Evolutionary conservation across 805 yeast genomes (phyloP).

Genomic region (Candida vaughaniae): DNA sequence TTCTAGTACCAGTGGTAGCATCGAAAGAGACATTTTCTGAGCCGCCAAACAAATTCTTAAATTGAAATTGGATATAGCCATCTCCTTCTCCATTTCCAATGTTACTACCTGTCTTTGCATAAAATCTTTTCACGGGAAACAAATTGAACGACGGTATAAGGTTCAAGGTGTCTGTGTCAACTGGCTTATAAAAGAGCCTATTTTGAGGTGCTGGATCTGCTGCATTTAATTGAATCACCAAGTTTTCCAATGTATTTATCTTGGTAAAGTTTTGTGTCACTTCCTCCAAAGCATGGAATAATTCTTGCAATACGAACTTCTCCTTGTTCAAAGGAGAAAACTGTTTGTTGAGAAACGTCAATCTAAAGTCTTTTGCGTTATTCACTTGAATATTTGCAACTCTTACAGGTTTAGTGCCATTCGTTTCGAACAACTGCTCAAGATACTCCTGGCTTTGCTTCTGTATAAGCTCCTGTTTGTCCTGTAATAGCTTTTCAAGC

Average conservation of each 20-base stretch:
- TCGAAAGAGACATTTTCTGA: conserved; percentile 53
- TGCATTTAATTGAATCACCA: conserved; percentile 8
- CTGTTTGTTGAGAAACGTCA: conserved; percentile 45
- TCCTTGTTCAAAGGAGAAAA: conserved; percentile 43
- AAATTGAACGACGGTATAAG: conserved; percentile 38
- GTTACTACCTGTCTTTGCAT: conserved; percentile 91
- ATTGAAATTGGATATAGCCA: conserved; percentile 77
- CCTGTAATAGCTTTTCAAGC: conserved; percentile 22
- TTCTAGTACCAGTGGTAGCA: conserved; percentile 50
- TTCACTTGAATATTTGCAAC: conserved; percentile 46
- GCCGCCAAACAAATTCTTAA: conserved; percentile 57
- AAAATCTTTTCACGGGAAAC: conserved; percentile 64
- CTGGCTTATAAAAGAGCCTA: conserved; percentile 6
- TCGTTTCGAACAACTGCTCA: conserved; percentile 31
- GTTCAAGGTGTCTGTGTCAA: conserved; percentile 15
- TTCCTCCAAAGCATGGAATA: conserved; percentile 42
- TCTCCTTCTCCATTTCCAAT: conserved; percentile 97
- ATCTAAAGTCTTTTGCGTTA: conserved; percentile 48
- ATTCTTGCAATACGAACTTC: conserved; percentile 36
- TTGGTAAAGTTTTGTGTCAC: conserved; percentile 44
- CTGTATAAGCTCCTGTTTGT: conserved; percentile 30
- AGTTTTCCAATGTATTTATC: conserved; percentile 17
- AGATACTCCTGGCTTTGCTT: conserved; percentile 33
- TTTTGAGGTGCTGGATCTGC: conserved; percentile 17
- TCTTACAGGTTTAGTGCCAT: conserved; percentile 40